Conservation (phyloP, 257 asterid species). For the Cynanchum wilfordii region DNA sequence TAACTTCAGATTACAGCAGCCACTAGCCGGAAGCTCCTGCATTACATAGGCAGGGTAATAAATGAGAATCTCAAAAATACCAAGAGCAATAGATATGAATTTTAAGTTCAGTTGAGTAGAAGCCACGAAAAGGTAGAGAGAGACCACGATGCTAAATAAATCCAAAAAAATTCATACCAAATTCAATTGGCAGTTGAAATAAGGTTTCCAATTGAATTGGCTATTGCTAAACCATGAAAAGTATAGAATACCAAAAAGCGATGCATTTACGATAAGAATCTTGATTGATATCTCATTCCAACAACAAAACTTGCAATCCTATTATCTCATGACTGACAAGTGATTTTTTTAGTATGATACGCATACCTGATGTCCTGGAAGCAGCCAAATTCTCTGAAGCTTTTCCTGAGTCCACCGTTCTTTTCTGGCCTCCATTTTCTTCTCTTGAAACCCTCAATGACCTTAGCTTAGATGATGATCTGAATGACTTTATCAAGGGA, state of each 20-base stretch:
- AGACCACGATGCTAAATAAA: not conserved
- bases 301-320: not conserved
- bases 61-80: not conserved
- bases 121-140: not conserved
- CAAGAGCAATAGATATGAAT: not conserved
- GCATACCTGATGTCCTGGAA: conserved; percentile 63
- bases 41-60: not conserved
- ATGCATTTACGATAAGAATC: not conserved
- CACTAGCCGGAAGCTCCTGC: conserved; percentile 21
- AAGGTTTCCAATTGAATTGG: not conserved
- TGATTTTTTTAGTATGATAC: not conserved
- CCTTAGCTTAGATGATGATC: conserved; percentile 68
- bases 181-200: not conserved
- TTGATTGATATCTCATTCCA: not conserved
- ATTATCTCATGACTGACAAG: not conserved
- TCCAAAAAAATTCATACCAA: not conserved
- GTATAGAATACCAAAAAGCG: not conserved
- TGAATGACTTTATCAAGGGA: conserved; percentile 59
- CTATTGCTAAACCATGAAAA: not conserved
- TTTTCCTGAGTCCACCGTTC: conserved; percentile 35
- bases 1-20: not conserved
- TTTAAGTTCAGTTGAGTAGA: not conserved
- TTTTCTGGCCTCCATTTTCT: conserved; percentile 32
- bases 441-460: conserved; percentile 55
- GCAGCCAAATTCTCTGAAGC: conserved; percentile 47